These are phyloP conservation scores for Eragrostis tef DNA, from an alignment of 202 grass and related monocot species.

Conservation along the genomic window DNA sequence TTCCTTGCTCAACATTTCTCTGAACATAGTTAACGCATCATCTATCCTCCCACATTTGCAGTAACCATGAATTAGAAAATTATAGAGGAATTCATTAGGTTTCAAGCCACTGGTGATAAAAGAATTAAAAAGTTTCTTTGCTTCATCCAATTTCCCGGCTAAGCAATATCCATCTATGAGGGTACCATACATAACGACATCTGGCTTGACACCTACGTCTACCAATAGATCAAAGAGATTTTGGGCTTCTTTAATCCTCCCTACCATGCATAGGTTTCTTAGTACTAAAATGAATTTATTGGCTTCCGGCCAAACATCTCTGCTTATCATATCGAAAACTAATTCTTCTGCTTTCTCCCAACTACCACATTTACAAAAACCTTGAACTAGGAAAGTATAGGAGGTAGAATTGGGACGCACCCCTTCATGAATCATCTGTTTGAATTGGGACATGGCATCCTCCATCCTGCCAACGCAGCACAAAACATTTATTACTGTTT, in stretches of 20 bases:
- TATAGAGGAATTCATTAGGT: slow-evolving; percentile 47
- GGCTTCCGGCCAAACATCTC: slow-evolving; percentile 34
- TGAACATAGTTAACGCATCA: slow-evolving; percentile 38
- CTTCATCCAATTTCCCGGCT: slow-evolving; percentile 23
- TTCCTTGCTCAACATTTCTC: slow-evolving; percentile 47
- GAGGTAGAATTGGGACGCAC: neutral
- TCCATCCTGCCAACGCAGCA: slow-evolving; percentile 34
- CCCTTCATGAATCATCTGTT: slow-evolving; percentile 46
- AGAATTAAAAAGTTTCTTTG: slow-evolving; percentile 34
- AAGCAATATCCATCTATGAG: slow-evolving; percentile 54
- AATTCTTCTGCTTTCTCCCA: slow-evolving; percentile 26
- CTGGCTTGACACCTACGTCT: slow-evolving; percentile 38
- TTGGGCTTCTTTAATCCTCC: slow-evolving; percentile 53
- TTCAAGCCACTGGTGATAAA: slow-evolving; percentile 37
- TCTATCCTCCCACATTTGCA: slow-evolving; percentile 39
- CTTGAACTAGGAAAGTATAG: slow-evolving; percentile 19
- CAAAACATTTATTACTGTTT: slow-evolving; percentile 35
- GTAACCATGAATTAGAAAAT: slow-evolving; percentile 46
- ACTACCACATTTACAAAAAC: neutral
- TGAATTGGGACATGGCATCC: slow-evolving; percentile 34
- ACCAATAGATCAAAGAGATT: slow-evolving; percentile 56
- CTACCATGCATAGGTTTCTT: slow-evolving; percentile 58
- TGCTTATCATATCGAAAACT: slow-evolving; percentile 32
- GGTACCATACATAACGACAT: slow-evolving; percentile 46
- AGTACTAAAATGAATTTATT: slow-evolving; percentile 52